Evolutionary conservation across 192 early-diverging fungal genomes (phyloP), one percentile per base, ranked within the genome.

Genomic region (Backusella tarrabulga): DNA sequence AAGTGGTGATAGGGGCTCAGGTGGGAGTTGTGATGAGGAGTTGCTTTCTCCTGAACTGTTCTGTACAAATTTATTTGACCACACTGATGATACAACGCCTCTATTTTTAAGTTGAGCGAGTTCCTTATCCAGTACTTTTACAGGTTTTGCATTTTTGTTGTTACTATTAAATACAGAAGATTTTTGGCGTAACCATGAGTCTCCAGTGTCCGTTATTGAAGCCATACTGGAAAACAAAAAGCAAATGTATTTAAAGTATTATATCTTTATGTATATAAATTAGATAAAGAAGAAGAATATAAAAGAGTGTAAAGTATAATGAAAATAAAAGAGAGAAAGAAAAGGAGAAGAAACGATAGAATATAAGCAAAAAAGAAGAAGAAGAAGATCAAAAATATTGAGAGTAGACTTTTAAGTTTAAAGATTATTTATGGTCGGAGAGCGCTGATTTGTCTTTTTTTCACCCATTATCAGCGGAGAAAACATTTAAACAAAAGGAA

Each of bases 1-100:
- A 29, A 23, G 14, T 29, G 56, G 56, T 63, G 56, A 63, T 63
- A 63, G 56, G 56, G 56, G 56, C 7, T 63, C 56, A 63, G 56
- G 56, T 63, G 56, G 56, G 56, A 63, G 56, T 40, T 72, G 40
- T 44, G 42, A 32, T 72, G 56, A 63, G 56, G 56, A 29, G 56
- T 44, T 44, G 71, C 34, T 29, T 63, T 29, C 42, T 29, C 71
- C 71, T 72, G 41, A 41, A 32, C 41, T 32, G 2, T 72, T 44
- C 42, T 72, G 40, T 44, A 72, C 71, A 72, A 72, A 72, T 46
- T 72, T 72, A 50, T 72, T 72, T 19, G 71, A 72, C 71, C 71
- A 72, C n/a, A 72, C 71, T 50, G 71, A 72, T 29, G 71, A 72
- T 50, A 72, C 71, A 50, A 44, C 71, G 11, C 71, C 71, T 32